phyloP scores from a whole-genome alignment of 1,284 basidiomycete species.

The Thecaphora frezii region DNA sequence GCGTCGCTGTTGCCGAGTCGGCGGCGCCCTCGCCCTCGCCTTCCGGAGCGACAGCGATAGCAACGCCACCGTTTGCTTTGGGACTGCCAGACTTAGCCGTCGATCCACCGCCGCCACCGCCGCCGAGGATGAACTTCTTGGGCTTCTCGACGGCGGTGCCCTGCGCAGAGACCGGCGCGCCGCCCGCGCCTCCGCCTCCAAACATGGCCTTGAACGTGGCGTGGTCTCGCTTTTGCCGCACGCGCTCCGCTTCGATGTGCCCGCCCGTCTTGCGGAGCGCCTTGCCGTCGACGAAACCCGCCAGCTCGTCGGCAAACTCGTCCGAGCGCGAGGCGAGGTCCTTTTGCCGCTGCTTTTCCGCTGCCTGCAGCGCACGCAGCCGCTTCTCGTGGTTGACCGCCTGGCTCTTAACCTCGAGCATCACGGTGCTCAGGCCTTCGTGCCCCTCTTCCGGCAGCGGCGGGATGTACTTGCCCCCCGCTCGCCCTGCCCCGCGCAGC shows the following conservation, averaged over 20 bases:
- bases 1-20: too few relatives aligned
- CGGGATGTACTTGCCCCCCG: slow-evolving; percentile 44
- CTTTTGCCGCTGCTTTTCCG: slow-evolving; percentile 50
- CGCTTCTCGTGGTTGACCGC: slow-evolving; percentile 56
- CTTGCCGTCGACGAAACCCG: slow-evolving; percentile 56
- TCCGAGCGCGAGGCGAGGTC: slow-evolving; percentile 42
- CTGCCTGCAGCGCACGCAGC: slow-evolving; percentile 53
- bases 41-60: too few relatives aligned
- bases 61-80: too few relatives aligned
- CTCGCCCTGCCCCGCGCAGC: slow-evolving; percentile 33
- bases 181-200: slow-evolving; percentile 37
- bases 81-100: background rate
- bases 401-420: slow-evolving; percentile 57
- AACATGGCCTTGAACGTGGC: slow-evolving; percentile 55
- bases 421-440: slow-evolving; percentile 53
- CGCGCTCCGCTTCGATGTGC: slow-evolving; percentile 50
- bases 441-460: slow-evolving; percentile 55
- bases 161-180: slow-evolving; percentile 10
- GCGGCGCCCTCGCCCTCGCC: too few relatives aligned
- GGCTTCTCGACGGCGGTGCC: slow-evolving; percentile 16
- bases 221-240: slow-evolving; percentile 52
- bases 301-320: slow-evolving; percentile 55
- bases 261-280: slow-evolving; percentile 55
- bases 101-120: background rate
- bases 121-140: slow-evolving; percentile 33